Percentiles rank a stretch among this genome's conserved stretches.
Conservation (phyloP, 2,329 filamentous ascomycete species). For the Scedosporium aurantiacum region DNA sequence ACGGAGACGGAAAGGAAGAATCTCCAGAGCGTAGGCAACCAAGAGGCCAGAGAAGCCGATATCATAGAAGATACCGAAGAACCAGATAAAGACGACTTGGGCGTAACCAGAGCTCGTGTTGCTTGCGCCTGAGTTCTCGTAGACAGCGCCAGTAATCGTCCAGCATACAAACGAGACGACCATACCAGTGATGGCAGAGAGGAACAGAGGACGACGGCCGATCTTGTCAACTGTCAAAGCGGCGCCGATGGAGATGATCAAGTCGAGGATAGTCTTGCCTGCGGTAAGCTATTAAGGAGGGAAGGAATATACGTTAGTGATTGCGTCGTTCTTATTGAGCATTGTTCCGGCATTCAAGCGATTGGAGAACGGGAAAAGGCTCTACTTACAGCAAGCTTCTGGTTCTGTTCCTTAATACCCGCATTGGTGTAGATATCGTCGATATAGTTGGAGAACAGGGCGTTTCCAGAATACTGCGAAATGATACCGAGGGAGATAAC, state of each 20-base stretch:
- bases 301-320: not conserved
- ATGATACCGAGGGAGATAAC: slow-evolving; percentile 54
- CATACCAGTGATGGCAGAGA: slow-evolving; percentile 38
- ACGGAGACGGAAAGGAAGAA: slow-evolving; percentile 46
- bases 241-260: slow-evolving; percentile 45
- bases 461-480: slow-evolving; percentile 58
- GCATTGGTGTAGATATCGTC: slow-evolving; percentile 50
- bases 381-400: slow-evolving; percentile 38
- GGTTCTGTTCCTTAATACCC: slow-evolving; percentile 45
- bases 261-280: slow-evolving; percentile 47
- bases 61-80: slow-evolving; percentile 49
- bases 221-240: slow-evolving; percentile 38
- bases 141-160: slow-evolving; percentile 41
- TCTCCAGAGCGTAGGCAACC: slow-evolving; percentile 46
- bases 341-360: too few species aligned
- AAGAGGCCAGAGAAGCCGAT: slow-evolving; percentile 49
- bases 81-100: slow-evolving; percentile 48
- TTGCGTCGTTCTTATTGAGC: too few species aligned
- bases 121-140: slow-evolving; percentile 32
- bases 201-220: slow-evolving; percentile 43
- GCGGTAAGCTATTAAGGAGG: slow-evolving; percentile 25
- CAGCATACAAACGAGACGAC: slow-evolving; percentile 35
- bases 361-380: not conserved
- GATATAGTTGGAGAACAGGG: slow-evolving; percentile 56
- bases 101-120: slow-evolving; percentile 37